Evolutionary conservation across 805 yeast genomes (phyloP).

Genomic region (Kazachstania bromeliacearum): DNA sequence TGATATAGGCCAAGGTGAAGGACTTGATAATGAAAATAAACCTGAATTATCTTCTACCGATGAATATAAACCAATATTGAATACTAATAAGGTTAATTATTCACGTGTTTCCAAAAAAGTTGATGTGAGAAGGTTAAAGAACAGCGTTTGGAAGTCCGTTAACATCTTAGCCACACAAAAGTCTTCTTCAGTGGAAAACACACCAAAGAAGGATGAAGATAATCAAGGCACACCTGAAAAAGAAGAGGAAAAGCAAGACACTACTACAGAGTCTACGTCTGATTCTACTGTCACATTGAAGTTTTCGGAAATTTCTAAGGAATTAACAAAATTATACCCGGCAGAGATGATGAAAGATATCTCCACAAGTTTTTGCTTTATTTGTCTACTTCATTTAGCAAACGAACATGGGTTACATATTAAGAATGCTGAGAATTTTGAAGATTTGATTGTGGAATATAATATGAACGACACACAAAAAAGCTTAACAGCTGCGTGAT

Average conservation of each 20-base stretch:
- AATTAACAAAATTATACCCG: constrained; percentile 44
- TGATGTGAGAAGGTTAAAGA: constrained; percentile 63
- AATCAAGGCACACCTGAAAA: no score
- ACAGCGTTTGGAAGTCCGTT: constrained; percentile 61
- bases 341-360: constrained; percentile 52
- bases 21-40: constrained; percentile 12
- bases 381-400: constrained; percentile 74
- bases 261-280: neutral
- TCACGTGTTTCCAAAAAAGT: constrained; percentile 72
- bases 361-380: constrained; percentile 78
- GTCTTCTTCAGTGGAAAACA: constrained; percentile 5
- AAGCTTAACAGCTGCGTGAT: neutral
- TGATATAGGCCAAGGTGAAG: constrained; percentile 5
- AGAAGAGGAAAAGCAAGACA: constrained; percentile 31
- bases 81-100: constrained; percentile 38
- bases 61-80: constrained; percentile 4
- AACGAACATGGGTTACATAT: constrained; percentile 71
- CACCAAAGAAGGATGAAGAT: constrained; percentile 13
- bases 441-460: constrained; percentile 18
- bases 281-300: constrained; percentile 11
- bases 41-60: no score
- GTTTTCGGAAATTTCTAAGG: constrained; percentile 41
- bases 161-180: constrained; percentile 9
- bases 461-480: neutral
- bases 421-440: constrained; percentile 35